Base-by-base conservation (phyloP, 2,329 filamentous ascomycete species). In the Paecilomyces variotii region DNA sequence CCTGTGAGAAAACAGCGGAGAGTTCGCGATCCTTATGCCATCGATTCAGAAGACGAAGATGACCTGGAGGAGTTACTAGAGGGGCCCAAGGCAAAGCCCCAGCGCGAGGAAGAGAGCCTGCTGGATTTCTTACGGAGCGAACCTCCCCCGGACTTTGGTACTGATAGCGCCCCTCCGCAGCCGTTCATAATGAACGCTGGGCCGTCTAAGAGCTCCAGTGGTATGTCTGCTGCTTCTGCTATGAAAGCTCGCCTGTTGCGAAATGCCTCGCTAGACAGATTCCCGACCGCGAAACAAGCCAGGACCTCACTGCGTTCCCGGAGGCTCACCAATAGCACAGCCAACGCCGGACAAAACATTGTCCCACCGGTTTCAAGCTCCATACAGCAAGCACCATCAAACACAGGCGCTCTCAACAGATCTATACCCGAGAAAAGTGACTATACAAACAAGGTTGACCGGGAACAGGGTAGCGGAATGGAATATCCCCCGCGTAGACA, bases 21-120 rank as follows among this genome's bases (percentile, higher is more conserved):
- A 28, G 85, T 91, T 56, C 89, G 84, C 58, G 94, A 99, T 67
- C 94, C 93, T 0, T 97, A 97, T 64, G 90, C 91, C n/a, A 90
- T 97, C 62, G 92, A 97, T 68, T 79, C 86, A 30, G 77, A 78
- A 56, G 89, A 87, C 65, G 87, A 90, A 58, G 84, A 88, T 57
- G 86, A 86, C 3, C 80, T 86, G 7, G 82, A 84, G 12, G 81
- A 86, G 1, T 79, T 84, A 30, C 70, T 81, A 24, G 72, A 80
- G 34, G 61, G 64, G 54, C 55, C 67, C 6, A 59, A 60, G 12
- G 59, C 67, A n/a, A 70, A 73, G 56, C 70, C 70, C 7, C 64
- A 67, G 50, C 70, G 72, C n/a, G 67, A 76, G 24, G 76, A 79
- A 63, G 78, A 79, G 62, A 79, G 77, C 59, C 63, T 79, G 51